phyloP scores from a whole-genome alignment of 2,329 filamentous ascomycete genomes.

The Pseudonectria buxi region DNA sequence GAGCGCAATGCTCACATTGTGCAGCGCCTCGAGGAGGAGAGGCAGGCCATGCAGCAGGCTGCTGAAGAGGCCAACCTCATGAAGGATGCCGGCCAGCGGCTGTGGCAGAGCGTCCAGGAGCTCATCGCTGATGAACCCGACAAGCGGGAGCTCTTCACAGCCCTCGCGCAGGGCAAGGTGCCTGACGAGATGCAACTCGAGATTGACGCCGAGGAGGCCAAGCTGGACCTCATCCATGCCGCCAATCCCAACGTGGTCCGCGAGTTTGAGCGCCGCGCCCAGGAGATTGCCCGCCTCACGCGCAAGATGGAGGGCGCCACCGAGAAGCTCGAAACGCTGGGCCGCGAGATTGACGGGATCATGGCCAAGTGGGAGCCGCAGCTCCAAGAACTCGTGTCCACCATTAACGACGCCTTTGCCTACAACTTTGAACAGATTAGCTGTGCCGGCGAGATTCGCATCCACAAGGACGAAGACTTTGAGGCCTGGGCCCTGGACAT shows the following conservation, averaged over 20 bases:
- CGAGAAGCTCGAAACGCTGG: conserved; percentile 47
- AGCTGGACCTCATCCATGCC: conserved; percentile 72
- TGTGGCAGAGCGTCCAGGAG: conserved; percentile 31
- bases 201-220: conserved; percentile 65
- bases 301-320: conserved; percentile 49
- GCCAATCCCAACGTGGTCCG: conserved; percentile 68
- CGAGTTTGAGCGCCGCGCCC: conserved; percentile 68
- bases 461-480: conserved; percentile 90
- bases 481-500: conserved; percentile 92
- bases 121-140: conserved; percentile 34
- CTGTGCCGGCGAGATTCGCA: conserved; percentile 82
- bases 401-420: conserved; percentile 85
- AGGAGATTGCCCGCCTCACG: conserved; percentile 61
- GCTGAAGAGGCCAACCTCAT: conserved; percentile 32
- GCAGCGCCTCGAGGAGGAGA: conserved; percentile 41
- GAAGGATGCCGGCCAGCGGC: conserved; percentile 26
- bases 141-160: conserved; percentile 34
- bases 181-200: conserved; percentile 63
- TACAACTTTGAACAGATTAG: conserved; percentile 92
- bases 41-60: conserved; percentile 28
- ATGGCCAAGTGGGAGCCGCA: conserved; percentile 74
- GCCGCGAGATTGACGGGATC: conserved; percentile 55
- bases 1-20: conserved; percentile 56
- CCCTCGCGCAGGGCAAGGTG: conserved; percentile 42
- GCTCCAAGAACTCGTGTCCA: conserved; percentile 67